These are phyloP conservation scores for Exophiala sp. DNA, from an alignment of 2,329 filamentous ascomycete species.

Conservation along the genomic window DNA sequence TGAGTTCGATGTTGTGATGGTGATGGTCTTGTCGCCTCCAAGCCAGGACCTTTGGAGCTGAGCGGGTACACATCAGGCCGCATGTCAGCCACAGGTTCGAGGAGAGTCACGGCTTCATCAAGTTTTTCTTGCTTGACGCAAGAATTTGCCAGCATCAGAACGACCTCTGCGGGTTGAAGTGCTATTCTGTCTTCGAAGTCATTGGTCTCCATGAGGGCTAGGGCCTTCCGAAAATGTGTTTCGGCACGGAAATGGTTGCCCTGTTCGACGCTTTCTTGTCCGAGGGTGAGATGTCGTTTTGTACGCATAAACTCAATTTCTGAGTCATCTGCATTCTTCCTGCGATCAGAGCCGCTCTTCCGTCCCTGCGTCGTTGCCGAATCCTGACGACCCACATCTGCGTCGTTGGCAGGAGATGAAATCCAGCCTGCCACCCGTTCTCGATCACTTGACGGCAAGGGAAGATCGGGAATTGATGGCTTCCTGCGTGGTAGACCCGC, in stretches of 20 bases:
- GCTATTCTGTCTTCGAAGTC: constrained; percentile 24
- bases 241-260: constrained; percentile 22
- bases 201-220: constrained; percentile 18
- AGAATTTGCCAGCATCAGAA: constrained; percentile 23
- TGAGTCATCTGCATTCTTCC: constrained; percentile 7
- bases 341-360: background rate
- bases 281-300: constrained; percentile 20
- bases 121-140: constrained; percentile 25
- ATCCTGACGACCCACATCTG: background rate
- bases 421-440: constrained; percentile 15
- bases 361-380: background rate
- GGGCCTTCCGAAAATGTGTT: constrained; percentile 25
- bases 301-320: constrained; percentile 23
- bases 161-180: constrained; percentile 23
- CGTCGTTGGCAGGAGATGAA: constrained; percentile 1
- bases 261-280: constrained; percentile 21
- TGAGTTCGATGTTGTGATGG: constrained; percentile 5
- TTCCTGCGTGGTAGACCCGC: background rate
- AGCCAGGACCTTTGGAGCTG: background rate
- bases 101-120: constrained; percentile 22
- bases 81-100: constrained; percentile 21
- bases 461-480: background rate
- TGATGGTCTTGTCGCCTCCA: background rate
- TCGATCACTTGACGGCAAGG: constrained; percentile 1
- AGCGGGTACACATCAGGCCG: constrained; percentile 13